Base-by-base conservation (phyloP, 495 filamentous ascomycete genomes). In the Penicillium argentinense region DNA sequence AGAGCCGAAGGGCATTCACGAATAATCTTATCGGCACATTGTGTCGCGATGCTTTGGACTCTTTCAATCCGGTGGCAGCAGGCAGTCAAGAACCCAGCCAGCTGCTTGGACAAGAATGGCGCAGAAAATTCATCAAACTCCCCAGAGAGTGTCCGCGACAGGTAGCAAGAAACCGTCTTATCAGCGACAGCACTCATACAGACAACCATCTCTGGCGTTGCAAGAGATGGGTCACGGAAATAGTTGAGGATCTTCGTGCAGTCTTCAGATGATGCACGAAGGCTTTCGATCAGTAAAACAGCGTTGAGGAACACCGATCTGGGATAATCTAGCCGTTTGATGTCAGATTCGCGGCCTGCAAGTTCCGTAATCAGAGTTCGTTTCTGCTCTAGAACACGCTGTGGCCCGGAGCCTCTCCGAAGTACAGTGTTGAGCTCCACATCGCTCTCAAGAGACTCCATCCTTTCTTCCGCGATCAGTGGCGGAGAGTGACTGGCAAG, bases 401-500 rank as follows among this genome's bases (percentile, higher is more conserved):
- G 88, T 6, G 83, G 78, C 33, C 80, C 85, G 68, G 86, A 85
- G 9, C 88, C 89, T 41, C 93, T 77, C 43, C 91, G 82, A 16
- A 98, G 77, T 9, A 97, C 86, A 7, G 88, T 91, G 56, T 97
- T 96, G 9, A 97, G 79, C 60, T 97, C 93, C 45, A 98, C 88
- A 54, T 96, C 93, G 59, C 88, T 96, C 68, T 98, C 93, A 5
- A 91, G 70, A 49, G 88, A 87, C 56, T 95, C 89, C 42, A 88
- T 85, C 47, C 88, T 81, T 51, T 89, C 83, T 57, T 95, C 89
- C 8, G 87, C 76, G 14, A 97, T 82, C 42, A 97, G 67, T 3
- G 95, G 86, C 17, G 85, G 86, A 5, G 89, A 95, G 62, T 95
- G 81, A 42, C 86, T 81, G 4, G 93, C 93, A 65, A 98, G 83